These are phyloP conservation scores for Pyrus hybrid DNA, from an alignment of 331 rosid genomes.

Conservation along the genomic window DNA sequence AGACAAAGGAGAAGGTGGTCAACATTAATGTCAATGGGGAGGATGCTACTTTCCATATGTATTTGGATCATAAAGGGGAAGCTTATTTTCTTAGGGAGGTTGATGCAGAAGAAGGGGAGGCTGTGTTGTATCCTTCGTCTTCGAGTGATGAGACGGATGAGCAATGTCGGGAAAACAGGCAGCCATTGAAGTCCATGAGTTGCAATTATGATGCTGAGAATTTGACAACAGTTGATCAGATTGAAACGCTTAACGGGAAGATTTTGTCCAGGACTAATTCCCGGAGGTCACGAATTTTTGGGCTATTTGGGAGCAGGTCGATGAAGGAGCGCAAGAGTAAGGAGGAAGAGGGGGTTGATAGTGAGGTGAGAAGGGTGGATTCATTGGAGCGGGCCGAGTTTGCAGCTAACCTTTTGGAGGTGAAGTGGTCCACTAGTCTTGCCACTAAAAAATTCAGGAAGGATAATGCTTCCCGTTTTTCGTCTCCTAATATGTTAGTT, in stretches of 20 bases:
- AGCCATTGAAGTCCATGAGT: slow-evolving; percentile 27
- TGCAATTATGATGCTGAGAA: slow-evolving; percentile 20
- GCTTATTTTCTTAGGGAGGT: slow-evolving; percentile 72
- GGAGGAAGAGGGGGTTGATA: slow-evolving; percentile 11
- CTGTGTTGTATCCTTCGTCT: slow-evolving; percentile 23
- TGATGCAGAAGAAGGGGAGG: slow-evolving; percentile 44
- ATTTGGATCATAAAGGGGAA: slow-evolving; percentile 68
- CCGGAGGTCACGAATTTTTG: slow-evolving; percentile 34
- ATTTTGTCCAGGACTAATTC: slow-evolving; percentile 29
- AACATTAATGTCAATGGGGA: slow-evolving; percentile 60
- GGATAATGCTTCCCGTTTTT: slow-evolving; percentile 12
- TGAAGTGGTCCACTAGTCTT: slow-evolving; percentile 80
- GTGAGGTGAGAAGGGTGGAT: slow-evolving; percentile 20
- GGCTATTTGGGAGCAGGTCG: slow-evolving; percentile 51
- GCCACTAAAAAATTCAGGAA: slow-evolving; percentile 16
- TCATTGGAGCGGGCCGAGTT: slow-evolving; percentile 68
- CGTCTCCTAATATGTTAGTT: slow-evolving; percentile 4
- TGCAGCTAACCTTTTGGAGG: slow-evolving; percentile 74
- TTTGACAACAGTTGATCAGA: slow-evolving; percentile 20
- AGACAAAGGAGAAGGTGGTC: slow-evolving; percentile 61
- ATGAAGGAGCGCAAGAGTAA: slow-evolving; percentile 23
- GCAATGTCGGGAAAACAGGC: slow-evolving; percentile 15
- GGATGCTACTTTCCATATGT: slow-evolving; percentile 64
- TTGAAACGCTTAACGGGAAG: slow-evolving; percentile 28
- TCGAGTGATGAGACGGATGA: slow-evolving; percentile 41